These are phyloP conservation scores for Pterocarpus macrocarpus DNA, from an alignment of 306 rosid species.

Conservation along the genomic window DNA sequence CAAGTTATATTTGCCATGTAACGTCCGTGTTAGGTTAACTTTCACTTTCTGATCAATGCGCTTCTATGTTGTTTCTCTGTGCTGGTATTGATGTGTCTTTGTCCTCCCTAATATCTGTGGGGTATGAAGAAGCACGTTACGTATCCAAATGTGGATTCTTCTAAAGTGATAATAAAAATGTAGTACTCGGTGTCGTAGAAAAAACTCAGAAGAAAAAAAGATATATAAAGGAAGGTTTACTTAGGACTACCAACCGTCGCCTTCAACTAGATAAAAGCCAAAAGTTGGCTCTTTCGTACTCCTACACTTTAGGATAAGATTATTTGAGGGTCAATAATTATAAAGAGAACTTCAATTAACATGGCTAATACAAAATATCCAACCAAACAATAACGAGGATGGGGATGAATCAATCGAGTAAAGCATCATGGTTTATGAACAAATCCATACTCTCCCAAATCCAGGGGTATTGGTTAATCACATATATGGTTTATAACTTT, in stretches of 20 bases:
- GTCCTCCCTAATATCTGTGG: constrained; percentile 47
- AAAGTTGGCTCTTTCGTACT: constrained; percentile 28
- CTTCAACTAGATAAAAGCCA: constrained; percentile 25
- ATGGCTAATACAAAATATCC: constrained; percentile 22
- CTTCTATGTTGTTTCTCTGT: constrained; percentile 28
- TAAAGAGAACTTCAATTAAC: not conserved
- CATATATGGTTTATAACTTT: not conserved
- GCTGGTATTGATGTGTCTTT: constrained; percentile 28
- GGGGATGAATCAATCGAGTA: not conserved
- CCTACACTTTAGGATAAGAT: not conserved
- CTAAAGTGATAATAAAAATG: constrained; percentile 6
- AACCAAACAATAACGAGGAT: constrained; percentile 24
- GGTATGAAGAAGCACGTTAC: constrained; percentile 50
- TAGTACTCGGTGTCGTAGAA: not conserved
- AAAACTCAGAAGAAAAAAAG: not conserved
- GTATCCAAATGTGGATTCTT: constrained; percentile 20
- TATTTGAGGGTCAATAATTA: constrained; percentile 1
- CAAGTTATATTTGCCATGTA: constrained; percentile 13
- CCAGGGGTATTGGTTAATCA: too few species aligned
- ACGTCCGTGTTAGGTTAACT: constrained; percentile 58
- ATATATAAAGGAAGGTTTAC: not conserved
- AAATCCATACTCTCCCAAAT: not conserved
- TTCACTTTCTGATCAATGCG: constrained; percentile 54
- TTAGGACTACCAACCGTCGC: constrained; percentile 19
- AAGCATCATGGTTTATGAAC: not conserved